phyloP scores from a whole-genome alignment of 2,329 filamentous ascomycete genomes.

The Bipolaris sorokiniana region DNA sequence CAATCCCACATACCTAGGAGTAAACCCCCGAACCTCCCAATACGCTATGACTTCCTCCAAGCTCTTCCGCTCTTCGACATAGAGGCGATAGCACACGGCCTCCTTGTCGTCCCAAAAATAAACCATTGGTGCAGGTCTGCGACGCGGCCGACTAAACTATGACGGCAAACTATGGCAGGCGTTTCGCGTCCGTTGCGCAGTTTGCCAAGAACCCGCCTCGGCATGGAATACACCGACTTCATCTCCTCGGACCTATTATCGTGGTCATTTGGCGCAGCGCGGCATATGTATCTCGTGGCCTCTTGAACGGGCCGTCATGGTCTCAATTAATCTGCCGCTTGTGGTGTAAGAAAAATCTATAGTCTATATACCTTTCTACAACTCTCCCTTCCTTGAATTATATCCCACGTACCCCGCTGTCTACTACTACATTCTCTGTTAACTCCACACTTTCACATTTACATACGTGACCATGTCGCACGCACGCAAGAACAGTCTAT shows the following conservation, averaged over 20 bases:
- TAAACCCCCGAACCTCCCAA: slow-evolving; percentile 67
- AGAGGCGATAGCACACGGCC: slow-evolving; percentile 71
- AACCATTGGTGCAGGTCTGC: slow-evolving; percentile 27
- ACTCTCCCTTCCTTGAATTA: not conserved
- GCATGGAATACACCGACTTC: slow-evolving; percentile 24
- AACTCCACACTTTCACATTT: slow-evolving; percentile 9
- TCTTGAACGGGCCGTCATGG: not conserved
- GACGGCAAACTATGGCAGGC: slow-evolving; percentile 5
- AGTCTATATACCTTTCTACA: not conserved
- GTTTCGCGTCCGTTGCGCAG: slow-evolving; percentile 23
- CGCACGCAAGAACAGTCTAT: slow-evolving; percentile 20
- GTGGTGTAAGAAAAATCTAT: not conserved
- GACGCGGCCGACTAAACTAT: not conserved
- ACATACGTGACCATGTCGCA: slow-evolving; percentile 9
- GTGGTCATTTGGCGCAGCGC: slow-evolving; percentile 22
- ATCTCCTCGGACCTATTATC: slow-evolving; percentile 22
- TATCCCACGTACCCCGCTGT: not conserved
- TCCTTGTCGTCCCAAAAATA: slow-evolving; percentile 73
- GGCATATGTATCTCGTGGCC: slow-evolving; percentile 20
- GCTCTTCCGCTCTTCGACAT: slow-evolving; percentile 75
- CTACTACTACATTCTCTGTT: not conserved
- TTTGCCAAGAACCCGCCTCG: slow-evolving; percentile 28
- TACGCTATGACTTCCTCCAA: slow-evolving; percentile 77
- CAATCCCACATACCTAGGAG: slow-evolving; percentile 65
- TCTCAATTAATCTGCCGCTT: not conserved